These are phyloP conservation scores for Paramecium sonneborni DNA, from an alignment of 73 alveolate genomes.

Conservation along the genomic window DNA sequence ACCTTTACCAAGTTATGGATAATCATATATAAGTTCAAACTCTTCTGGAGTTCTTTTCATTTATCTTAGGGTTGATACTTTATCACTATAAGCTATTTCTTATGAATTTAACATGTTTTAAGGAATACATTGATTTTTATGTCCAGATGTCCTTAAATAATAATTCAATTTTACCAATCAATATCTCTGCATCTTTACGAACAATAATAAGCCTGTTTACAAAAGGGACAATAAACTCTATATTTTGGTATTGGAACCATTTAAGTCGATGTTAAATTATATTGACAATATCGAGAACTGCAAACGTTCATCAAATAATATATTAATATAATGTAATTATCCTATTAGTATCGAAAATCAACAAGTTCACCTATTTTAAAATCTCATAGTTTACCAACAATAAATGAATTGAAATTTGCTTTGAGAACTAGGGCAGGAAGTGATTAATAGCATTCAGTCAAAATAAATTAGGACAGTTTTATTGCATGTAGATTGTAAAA, in stretches of 20 bases:
- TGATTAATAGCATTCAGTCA: neutral
- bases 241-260: constrained; percentile 23
- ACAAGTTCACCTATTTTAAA: neutral
- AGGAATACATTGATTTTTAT: constrained; percentile 45
- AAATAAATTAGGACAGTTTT: constrained; percentile 14
- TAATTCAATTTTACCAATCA: constrained; percentile 11
- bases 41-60: constrained; percentile 56
- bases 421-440: constrained; percentile 49
- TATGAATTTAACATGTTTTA: constrained; percentile 16
- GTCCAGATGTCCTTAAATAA: constrained; percentile 39
- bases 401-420: neutral
- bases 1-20: constrained; percentile 60
- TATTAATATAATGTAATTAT: constrained; percentile 5
- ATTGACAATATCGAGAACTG: constrained; percentile 51
- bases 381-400: neutral
- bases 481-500: constrained; percentile 37
- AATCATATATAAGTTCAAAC: constrained; percentile 36
- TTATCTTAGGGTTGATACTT: constrained; percentile 40
- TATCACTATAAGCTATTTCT: constrained; percentile 40
- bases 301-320: constrained; percentile 37
- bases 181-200: constrained; percentile 49
- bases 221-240: constrained; percentile 48
- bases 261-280: neutral
- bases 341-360: neutral
- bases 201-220: constrained; percentile 23